A percentile compares a stretch with the other conserved stretches of the same genome.
These are phyloP conservation scores for Schizochytrium sp. DNA, from an alignment of 108 stramenopile genomes.

Conservation along the genomic window DNA sequence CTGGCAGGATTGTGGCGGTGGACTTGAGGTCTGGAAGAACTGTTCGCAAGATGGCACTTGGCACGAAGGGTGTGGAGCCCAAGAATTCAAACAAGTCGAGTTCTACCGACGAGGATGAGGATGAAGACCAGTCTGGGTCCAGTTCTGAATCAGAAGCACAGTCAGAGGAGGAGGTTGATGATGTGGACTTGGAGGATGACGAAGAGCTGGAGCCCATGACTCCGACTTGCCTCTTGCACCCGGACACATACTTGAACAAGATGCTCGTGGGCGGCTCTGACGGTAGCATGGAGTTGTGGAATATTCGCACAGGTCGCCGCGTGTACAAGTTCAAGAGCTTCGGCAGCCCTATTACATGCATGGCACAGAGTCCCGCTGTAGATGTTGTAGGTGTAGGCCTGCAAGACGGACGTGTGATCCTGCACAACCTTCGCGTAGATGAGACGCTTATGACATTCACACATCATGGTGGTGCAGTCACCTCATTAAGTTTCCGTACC, in stretches of 20 bases:
- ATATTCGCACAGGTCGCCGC: slow-evolving; percentile 67
- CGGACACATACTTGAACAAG: slow-evolving; percentile 77
- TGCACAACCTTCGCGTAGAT: slow-evolving; percentile 64
- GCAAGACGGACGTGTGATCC: slow-evolving; percentile 68
- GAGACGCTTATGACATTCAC: slow-evolving; percentile 20
- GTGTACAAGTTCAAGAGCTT: slow-evolving; percentile 67
- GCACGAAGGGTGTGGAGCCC: neutral
- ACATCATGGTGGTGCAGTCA: slow-evolving; percentile 64
- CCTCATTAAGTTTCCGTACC: slow-evolving; percentile 69
- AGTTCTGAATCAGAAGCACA: neutral
- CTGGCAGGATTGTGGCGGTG: neutral
- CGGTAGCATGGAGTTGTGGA: slow-evolving; percentile 70
- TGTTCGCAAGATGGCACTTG: neutral
- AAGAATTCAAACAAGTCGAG: neutral
- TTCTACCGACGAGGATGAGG: neutral
- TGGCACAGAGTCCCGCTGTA: slow-evolving; percentile 68
- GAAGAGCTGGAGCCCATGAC: neutral
- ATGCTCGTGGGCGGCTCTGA: slow-evolving; percentile 69
- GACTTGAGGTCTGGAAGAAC: slow-evolving; percentile 14
- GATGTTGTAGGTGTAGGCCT: slow-evolving; percentile 75
- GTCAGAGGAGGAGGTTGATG: neutral
- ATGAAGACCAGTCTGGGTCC: neutral
- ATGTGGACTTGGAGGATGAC: neutral
- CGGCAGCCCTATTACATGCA: neutral
- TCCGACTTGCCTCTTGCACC: slow-evolving; percentile 71